Evolutionary conservation across 139 green algal species (phyloP).

Genomic region (Pseudopediastrum boryanum): DNA sequence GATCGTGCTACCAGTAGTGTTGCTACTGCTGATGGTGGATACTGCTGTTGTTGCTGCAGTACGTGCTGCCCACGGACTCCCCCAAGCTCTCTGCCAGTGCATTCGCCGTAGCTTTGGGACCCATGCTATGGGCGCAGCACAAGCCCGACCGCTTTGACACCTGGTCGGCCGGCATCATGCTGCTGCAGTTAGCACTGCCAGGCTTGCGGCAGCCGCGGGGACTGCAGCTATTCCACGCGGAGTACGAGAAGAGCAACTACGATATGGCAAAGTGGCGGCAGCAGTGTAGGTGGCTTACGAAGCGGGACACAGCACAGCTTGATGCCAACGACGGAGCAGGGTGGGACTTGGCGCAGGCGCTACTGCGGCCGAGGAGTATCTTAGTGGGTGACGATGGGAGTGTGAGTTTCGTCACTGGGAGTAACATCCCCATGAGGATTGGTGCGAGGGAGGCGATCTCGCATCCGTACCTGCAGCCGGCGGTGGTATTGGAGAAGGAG

Average conservation of each 20-base stretch:
- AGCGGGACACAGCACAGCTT: conserved; percentile 69
- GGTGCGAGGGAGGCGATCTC: neutral
- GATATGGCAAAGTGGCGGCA: conserved; percentile 78
- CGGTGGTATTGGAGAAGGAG: neutral
- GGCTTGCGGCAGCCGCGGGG: conserved; percentile 60
- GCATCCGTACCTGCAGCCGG: conserved; percentile 25
- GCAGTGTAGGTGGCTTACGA: conserved; percentile 40
- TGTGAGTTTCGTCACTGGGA: conserved; percentile 57
- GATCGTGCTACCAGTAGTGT: too few relatives aligned
- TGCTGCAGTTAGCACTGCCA: conserved; percentile 72
- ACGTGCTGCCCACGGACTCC: conserved; percentile 80
- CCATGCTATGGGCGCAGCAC: conserved; percentile 89
- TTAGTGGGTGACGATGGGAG: conserved; percentile 45
- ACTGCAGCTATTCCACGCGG: conserved; percentile 70
- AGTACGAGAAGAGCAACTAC: conserved; percentile 52
- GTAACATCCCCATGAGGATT: neutral
- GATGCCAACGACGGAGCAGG: conserved; percentile 70
- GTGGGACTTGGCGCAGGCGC: conserved; percentile 66
- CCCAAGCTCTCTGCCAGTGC: conserved; percentile 69
- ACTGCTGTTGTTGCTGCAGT: too few relatives aligned
- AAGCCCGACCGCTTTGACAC: conserved; percentile 93
- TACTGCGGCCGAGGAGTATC: conserved; percentile 66
- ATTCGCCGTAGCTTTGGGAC: conserved; percentile 69
- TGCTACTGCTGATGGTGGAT: too few relatives aligned
- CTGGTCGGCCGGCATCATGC: conserved; percentile 64